Percentiles rank a stretch among this genome's conserved stretches.
phyloP scores from a whole-genome alignment of 495 filamentous ascomycete genomes.

The Penicillium samsonianum region DNA sequence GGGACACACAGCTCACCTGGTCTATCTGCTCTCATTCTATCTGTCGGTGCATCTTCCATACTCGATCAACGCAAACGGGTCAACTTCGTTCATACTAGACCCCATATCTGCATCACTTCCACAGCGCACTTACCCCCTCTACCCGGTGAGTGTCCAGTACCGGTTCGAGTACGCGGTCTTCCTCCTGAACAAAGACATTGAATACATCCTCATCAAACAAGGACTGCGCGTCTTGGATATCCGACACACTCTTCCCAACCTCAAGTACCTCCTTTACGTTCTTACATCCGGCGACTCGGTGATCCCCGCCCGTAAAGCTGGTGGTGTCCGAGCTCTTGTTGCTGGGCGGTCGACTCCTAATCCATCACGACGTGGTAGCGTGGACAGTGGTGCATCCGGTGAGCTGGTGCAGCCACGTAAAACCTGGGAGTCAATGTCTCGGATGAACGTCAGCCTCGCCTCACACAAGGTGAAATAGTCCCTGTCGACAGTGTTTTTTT shows the following conservation, averaged over 20 bases:
- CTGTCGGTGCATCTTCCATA: slow-evolving; percentile 79
- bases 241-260: slow-evolving; percentile 84
- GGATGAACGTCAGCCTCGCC: slow-evolving; percentile 33
- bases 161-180: slow-evolving; percentile 96
- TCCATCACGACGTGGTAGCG: slow-evolving; percentile 42
- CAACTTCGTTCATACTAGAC: slow-evolving; percentile 76
- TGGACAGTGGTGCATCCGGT: slow-evolving; percentile 43
- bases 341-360: slow-evolving; percentile 38
- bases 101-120: slow-evolving; percentile 68
- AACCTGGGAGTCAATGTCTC: slow-evolving; percentile 28
- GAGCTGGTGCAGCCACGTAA: slow-evolving; percentile 35
- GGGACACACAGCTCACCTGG: slow-evolving; percentile 76
- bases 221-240: slow-evolving; percentile 81
- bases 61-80: slow-evolving; percentile 68
- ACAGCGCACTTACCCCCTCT: slow-evolving; percentile 76
- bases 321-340: slow-evolving; percentile 67
- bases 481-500: slow-evolving; percentile 11
- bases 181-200: slow-evolving; percentile 89
- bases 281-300: slow-evolving; percentile 76
- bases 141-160: slow-evolving; percentile 73
- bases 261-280: slow-evolving; percentile 90
- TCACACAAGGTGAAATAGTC: slow-evolving; percentile 28
- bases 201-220: slow-evolving; percentile 74
- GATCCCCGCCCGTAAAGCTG: slow-evolving; percentile 73
- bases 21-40: slow-evolving; percentile 79